Base-by-base conservation (phyloP, 73 alveolate species). In the Breviolum minutum region DNA sequence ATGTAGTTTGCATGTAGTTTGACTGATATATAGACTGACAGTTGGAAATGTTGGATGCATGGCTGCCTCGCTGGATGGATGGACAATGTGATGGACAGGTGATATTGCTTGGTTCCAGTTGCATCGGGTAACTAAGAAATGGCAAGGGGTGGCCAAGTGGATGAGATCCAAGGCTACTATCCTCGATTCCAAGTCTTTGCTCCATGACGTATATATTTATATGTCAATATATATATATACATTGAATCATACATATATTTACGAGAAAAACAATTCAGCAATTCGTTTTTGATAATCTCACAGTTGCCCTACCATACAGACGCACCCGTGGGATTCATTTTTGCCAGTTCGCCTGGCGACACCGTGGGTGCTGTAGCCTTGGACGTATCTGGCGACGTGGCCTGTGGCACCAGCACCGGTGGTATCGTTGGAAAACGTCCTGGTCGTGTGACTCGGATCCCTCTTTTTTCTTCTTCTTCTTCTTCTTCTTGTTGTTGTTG, bases 351-450 rank as follows among this genome's bases (percentile, higher is more conserved):
- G 19, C 83, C 86, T 29, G 95, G 86, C 62, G 95, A 88, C 95
- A 88, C 95, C 73, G 95, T 88, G 86, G 95, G 95, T 24, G 83
- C 86, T 13, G 95, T 88, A 48, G 95, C 95, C 69, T 40, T 88
- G 71, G 95, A 88, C 19, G 69, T 71, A 3, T 24, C 13, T 2
- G 86, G 86, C 13, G 1, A 7, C 0, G 73, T 88, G 69, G 86
- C 86, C 30, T 88, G 95, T 29, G 95, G 95, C 81, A 88, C 95
- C 83, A 88, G 95, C 95, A 88, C 95, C 17, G 95, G 95, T 22
- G 95, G 95, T 70, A 30, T 88, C 85, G 95, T 88, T 10, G 95
- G 95, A 12, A 88, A 88, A 60, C 83, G 95, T 11, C 85, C 83
- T 22, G 95, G 95, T 5, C 30, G 95, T 3, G 94, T 16, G 32